These are phyloP conservation scores for Scheffersomyces coipomensis DNA, from an alignment of 805 yeast species.

Conservation along the genomic window DNA sequence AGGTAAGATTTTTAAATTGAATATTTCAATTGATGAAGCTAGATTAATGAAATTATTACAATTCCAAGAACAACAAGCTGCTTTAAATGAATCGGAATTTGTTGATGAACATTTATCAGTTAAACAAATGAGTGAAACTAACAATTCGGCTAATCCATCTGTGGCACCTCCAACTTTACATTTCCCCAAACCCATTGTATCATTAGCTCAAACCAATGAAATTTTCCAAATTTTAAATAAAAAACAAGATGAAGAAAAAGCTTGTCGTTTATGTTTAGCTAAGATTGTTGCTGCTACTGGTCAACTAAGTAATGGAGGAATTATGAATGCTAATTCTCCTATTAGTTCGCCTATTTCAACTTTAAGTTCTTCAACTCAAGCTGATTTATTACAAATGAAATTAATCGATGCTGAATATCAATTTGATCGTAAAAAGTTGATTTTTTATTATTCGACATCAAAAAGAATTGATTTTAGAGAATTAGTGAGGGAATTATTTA, in stretches of 20 bases:
- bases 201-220: conserved; percentile 63
- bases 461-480: conserved; percentile 73
- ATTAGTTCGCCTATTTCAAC: conserved; percentile 4
- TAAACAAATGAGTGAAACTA: conserved; percentile 16
- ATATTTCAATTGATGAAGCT: conserved; percentile 65
- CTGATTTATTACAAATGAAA: conserved; percentile 44
- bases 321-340: conserved; percentile 1
- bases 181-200: conserved; percentile 65
- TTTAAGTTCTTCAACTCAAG: conserved; percentile 6
- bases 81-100: conserved; percentile 38
- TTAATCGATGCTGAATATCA: conserved; percentile 78
- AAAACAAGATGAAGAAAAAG: conserved; percentile 66
- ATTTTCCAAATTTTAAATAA: conserved; percentile 57
- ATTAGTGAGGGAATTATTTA: conserved; percentile 69
- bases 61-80: conserved; percentile 69
- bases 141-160: conserved; percentile 5
- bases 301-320: neutral
- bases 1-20: conserved; percentile 60
- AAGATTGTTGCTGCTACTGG: conserved; percentile 47
- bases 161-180: conserved; percentile 49
- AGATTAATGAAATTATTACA: conserved; percentile 63
- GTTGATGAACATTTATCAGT: conserved; percentile 23
- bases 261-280: conserved; percentile 58
- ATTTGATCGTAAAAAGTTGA: conserved; percentile 75
- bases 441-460: conserved; percentile 60